Evolutionary conservation across 1,284 basidiomycete genomes (phyloP).

Genomic region (Xanthoconium separans): DNA sequence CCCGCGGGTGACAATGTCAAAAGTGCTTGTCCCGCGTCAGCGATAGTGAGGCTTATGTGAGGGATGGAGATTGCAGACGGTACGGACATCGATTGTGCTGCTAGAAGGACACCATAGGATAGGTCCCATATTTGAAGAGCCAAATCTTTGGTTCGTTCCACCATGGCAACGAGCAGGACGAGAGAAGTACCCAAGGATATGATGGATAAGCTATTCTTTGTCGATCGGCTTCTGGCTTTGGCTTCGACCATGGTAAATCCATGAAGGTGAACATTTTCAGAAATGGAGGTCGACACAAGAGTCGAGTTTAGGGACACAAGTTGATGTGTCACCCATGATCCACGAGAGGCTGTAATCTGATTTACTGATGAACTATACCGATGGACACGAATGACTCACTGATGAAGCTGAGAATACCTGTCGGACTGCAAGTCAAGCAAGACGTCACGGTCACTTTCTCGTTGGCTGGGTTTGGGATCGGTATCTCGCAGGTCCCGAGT

Average conservation of each 20-base stretch:
- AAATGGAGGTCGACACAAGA: slow-evolving; percentile 28
- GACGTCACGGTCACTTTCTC: not conserved
- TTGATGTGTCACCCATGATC: slow-evolving; percentile 39
- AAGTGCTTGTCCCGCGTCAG: slow-evolving; percentile 48
- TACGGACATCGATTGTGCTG: slow-evolving; percentile 50
- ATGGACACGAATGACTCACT: slow-evolving; percentile 19
- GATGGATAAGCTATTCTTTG: slow-evolving; percentile 38
- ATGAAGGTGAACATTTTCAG: slow-evolving; percentile 40
- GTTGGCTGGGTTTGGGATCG: slow-evolving; percentile 7
- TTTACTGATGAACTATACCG: slow-evolving; percentile 3
- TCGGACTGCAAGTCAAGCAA: slow-evolving; percentile 27
- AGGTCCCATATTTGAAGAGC: slow-evolving; percentile 69
- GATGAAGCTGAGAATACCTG: slow-evolving; percentile 30
- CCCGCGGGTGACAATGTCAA: slow-evolving; percentile 49
- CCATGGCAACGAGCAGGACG: slow-evolving; percentile 55
- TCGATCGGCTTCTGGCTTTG: slow-evolving; percentile 8
- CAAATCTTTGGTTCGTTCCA: slow-evolving; percentile 46
- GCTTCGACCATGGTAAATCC: slow-evolving; percentile 30
- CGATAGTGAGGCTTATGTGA: slow-evolving; percentile 35
- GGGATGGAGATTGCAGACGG: slow-evolving; percentile 45
- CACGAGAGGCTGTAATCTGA: slow-evolving; percentile 21
- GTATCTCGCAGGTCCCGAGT: slow-evolving; percentile 24
- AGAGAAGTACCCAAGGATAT: slow-evolving; percentile 62
- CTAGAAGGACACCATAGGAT: slow-evolving; percentile 64
- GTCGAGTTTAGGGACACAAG: slow-evolving; percentile 33